A percentile compares a stretch with the other conserved stretches of the same genome.
phyloP scores from a whole-genome alignment of 768 basidiomycete genomes.

The Hirschioporus abietinus region DNA sequence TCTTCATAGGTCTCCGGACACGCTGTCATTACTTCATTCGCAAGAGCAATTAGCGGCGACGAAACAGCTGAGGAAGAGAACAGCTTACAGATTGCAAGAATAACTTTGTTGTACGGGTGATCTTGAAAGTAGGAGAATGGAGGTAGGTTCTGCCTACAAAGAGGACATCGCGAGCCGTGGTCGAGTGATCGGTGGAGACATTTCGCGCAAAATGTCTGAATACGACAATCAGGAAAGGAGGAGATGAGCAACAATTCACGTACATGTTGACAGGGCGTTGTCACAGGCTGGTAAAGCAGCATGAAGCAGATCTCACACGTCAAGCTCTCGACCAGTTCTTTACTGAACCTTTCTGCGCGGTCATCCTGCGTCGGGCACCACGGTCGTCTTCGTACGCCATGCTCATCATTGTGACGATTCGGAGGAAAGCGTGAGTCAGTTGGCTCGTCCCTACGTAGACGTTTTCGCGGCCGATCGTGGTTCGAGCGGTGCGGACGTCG shows the following conservation, averaged over 20 bases:
- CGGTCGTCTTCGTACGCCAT: neutral
- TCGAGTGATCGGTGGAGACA: slow-evolving; percentile 91
- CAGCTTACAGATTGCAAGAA: slow-evolving; percentile 59
- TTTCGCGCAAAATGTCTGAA: slow-evolving; percentile 82
- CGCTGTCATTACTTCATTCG: slow-evolving; percentile 51
- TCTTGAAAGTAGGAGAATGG: slow-evolving; percentile 75
- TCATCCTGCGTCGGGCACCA: neutral
- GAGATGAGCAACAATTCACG: slow-evolving; percentile 24
- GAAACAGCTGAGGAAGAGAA: slow-evolving; percentile 9
- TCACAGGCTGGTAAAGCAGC: slow-evolving; percentile 80
- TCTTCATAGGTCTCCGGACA: slow-evolving; percentile 65
- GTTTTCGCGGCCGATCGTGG: neutral
- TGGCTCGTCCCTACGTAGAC: neutral
- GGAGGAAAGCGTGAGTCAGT: neutral
- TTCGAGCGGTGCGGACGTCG: neutral
- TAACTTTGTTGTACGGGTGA: slow-evolving; percentile 65
- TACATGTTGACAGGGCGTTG: slow-evolving; percentile 94
- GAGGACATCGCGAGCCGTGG: slow-evolving; percentile 74
- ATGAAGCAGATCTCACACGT: slow-evolving; percentile 90
- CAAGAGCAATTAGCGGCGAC: slow-evolving; percentile 10
- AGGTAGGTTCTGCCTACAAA: slow-evolving; percentile 80
- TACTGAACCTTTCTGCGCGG: slow-evolving; percentile 35
- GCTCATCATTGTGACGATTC: neutral
- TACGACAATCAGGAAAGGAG: slow-evolving; percentile 13
- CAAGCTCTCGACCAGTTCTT: slow-evolving; percentile 62